These are phyloP conservation scores for Boletellus ananiceps DNA, from an alignment of 768 basidiomycete genomes.

Conservation along the genomic window DNA sequence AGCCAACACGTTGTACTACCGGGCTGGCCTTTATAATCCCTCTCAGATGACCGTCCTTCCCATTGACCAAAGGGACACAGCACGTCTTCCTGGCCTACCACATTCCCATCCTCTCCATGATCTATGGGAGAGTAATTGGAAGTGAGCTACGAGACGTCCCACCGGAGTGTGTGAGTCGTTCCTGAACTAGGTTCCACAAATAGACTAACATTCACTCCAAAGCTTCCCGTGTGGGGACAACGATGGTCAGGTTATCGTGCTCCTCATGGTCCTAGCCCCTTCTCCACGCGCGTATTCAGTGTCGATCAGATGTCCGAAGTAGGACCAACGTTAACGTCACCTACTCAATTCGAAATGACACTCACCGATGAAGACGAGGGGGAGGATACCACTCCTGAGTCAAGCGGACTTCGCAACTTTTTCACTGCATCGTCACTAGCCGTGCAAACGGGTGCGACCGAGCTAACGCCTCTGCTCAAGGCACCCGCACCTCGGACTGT, in stretches of 20 bases:
- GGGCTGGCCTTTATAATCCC: slow-evolving; percentile 24
- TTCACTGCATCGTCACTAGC: slow-evolving; percentile 10
- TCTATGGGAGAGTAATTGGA: slow-evolving; percentile 28
- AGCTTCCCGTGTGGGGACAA: slow-evolving; percentile 33
- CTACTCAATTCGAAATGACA: slow-evolving; percentile 17
- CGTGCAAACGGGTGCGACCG: slow-evolving; percentile 1
- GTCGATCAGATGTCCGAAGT: slow-evolving; percentile 21
- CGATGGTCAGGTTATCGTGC: slow-evolving; percentile 23
- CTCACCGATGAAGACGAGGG: slow-evolving; percentile 20
- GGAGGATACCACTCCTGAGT: slow-evolving; percentile 10
- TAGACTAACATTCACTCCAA: slow-evolving; percentile 9
- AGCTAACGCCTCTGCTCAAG: background rate
- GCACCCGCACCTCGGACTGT: background rate
- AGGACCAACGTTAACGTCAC: slow-evolving; percentile 17
- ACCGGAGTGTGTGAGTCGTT: slow-evolving; percentile 24
- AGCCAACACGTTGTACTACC: slow-evolving; percentile 21
- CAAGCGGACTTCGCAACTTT: slow-evolving; percentile 8
- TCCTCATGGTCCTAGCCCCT: slow-evolving; percentile 26
- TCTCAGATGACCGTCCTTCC: slow-evolving; percentile 14
- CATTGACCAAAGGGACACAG: slow-evolving; percentile 16
- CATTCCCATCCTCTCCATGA: slow-evolving; percentile 18
- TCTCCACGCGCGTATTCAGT: slow-evolving; percentile 19
- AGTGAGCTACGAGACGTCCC: slow-evolving; percentile 29
- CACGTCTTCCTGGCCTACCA: slow-evolving; percentile 13
- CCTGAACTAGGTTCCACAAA: background rate